Evolutionary conservation across 768 basidiomycete genomes (phyloP), one percentile per base, ranked within the genome.

Genomic region (Botryobasidium botryosum): DNA sequence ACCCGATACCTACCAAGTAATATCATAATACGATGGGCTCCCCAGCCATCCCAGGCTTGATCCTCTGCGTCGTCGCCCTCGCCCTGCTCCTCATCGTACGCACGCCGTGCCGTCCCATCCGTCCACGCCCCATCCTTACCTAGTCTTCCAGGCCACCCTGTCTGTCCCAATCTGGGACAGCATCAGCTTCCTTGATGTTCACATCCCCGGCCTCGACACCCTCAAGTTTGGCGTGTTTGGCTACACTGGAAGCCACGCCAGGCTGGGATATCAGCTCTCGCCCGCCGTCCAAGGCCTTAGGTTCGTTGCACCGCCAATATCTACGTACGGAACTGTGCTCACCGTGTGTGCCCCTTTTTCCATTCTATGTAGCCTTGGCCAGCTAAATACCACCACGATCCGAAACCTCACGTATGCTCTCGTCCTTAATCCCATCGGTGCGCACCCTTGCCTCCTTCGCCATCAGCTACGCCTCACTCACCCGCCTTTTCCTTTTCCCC

Each of bases 401-500:
- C 69, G 75, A 55, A 78, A 77, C 56, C 72, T 88, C 49, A 86
- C 85, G 13, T 70, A 64, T 57, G 65, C 69, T 10, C 68, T 87
- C 46, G 76, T 90, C 52, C 68, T 90, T 20, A 79, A 86, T 58
- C 83, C 84, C 26, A 75, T 90, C 53, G 79, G 77, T 75, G 52
- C 49, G 67, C 58, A 42, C 40, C 25, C 35, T 58, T 33, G 54
- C 53, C 33, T 50, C 57, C 46, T 48, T 56, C 40, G 55, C 57
- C 32, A 44, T 60, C 25, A 31, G 59, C n/a, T 41, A 55, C 54
- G 40, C 48, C 50, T 28, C 13, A 54, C 13, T 33, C 42, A 23
- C 26, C 36, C 23, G 35, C 48, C 18, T 15, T 21, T 32, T 8
- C 41, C 25, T n/a, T 44, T 18, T 42, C 38, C 48, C 43, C 33